Conservation (phyloP, 164 flowering plant genomes). For the Vitis riparia region DNA sequence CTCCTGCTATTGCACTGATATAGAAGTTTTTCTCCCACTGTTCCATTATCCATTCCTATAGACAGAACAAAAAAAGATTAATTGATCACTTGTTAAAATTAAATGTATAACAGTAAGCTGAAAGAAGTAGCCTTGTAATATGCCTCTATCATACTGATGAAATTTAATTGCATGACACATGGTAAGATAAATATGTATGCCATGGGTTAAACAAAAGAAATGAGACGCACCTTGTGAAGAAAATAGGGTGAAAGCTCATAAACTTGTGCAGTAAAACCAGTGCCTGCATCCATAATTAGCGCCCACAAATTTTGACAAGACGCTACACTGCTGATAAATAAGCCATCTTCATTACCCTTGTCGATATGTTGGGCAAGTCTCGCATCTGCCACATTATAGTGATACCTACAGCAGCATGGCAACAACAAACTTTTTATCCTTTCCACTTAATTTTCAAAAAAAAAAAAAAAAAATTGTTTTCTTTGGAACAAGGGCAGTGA, state of each 20-base stretch:
- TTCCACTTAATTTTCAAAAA: neutral
- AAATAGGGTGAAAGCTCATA: conserved; percentile 46
- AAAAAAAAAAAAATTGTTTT: no score
- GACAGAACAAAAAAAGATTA: conserved; percentile 6
- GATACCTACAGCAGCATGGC: conserved; percentile 36
- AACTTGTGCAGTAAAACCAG: conserved; percentile 47
- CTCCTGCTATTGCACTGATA: conserved; percentile 71
- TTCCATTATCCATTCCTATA: conserved; percentile 78
- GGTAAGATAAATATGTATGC: no score
- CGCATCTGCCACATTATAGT: conserved; percentile 53
- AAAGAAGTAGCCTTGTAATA: neutral
- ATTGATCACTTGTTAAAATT: neutral
- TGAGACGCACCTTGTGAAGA: conserved; percentile 42
- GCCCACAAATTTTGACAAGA: conserved; percentile 56
- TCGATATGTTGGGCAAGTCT: conserved; percentile 53
- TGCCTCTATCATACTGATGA: neutral
- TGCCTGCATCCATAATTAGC: conserved; percentile 60
- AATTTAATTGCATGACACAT: no score
- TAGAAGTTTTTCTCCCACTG: conserved; percentile 78
- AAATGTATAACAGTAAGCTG: neutral
- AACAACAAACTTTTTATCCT: neutral
- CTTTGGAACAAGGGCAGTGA: neutral
- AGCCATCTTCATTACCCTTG: conserved; percentile 50
- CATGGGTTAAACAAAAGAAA: neutral
- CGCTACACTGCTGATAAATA: conserved; percentile 51